phyloP scores from a whole-genome alignment of 2,329 filamentous ascomycete species.

The Raffaelea albimanens region DNA sequence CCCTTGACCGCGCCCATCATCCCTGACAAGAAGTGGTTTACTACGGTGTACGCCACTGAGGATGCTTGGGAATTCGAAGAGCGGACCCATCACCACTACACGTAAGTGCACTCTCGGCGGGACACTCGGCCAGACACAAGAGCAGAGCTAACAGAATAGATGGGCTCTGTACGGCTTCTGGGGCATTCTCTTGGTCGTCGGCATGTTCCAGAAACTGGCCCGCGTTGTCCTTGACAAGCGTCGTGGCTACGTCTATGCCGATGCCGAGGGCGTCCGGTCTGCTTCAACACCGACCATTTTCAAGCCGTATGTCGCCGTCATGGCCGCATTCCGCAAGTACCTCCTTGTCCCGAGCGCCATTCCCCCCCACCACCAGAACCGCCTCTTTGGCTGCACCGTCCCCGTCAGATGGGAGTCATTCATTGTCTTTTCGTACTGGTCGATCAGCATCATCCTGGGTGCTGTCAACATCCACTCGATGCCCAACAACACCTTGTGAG shows the following conservation, averaged over 20 bases:
- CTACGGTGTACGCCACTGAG: background rate
- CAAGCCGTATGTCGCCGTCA: background rate
- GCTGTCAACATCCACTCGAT: slow-evolving; percentile 1
- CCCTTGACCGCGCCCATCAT: slow-evolving; percentile 9
- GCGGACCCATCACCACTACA: slow-evolving; percentile 3
- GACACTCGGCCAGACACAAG: too few relatives aligned
- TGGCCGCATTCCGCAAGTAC: slow-evolving; percentile 9
- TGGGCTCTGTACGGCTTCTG: slow-evolving; percentile 11
- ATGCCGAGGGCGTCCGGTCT: slow-evolving; percentile 3
- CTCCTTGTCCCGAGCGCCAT: slow-evolving; percentile 8
- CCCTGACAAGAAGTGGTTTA: slow-evolving; percentile 2
- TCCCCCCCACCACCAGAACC: slow-evolving; percentile 8
- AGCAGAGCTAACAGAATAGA: slow-evolving; percentile 1
- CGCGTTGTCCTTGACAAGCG: slow-evolving; percentile 5
- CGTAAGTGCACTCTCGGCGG: slow-evolving; percentile 3
- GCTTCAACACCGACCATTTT: background rate
- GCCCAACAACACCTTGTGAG: slow-evolving; percentile 5
- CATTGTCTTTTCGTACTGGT: slow-evolving; percentile 11
- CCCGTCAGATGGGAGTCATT: slow-evolving; percentile 13
- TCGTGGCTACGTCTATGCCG: slow-evolving; percentile 4
- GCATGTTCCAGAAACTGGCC: slow-evolving; percentile 7
- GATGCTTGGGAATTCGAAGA: background rate
- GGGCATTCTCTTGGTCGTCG: slow-evolving; percentile 9
- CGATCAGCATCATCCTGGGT: slow-evolving; percentile 8
- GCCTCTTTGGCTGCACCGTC: slow-evolving; percentile 13